These are phyloP conservation scores for Suillus sp. DNA, from an alignment of 768 basidiomycete species.

Conservation along the genomic window DNA sequence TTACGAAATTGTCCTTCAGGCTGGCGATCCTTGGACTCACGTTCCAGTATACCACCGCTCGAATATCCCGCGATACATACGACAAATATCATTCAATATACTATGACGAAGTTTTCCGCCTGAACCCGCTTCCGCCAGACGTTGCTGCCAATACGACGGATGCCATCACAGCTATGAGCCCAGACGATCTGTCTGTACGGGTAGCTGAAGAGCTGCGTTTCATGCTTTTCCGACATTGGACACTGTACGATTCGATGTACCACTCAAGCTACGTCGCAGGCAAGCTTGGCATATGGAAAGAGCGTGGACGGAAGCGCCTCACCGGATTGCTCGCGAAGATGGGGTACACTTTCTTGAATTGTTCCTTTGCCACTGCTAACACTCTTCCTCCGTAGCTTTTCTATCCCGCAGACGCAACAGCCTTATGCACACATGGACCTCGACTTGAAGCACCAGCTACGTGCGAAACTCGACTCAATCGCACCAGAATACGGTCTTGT, in stretches of 20 bases:
- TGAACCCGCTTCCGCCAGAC: constrained; percentile 66
- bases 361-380: constrained; percentile 7
- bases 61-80: constrained; percentile 85
- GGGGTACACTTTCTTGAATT: constrained; percentile 58
- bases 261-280: constrained; percentile 96
- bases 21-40: constrained; percentile 92
- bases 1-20: constrained; percentile 45
- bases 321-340: constrained; percentile 96
- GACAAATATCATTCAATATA: constrained; percentile 80
- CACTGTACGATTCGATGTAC: constrained; percentile 95
- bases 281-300: constrained; percentile 96
- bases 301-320: constrained; percentile 84
- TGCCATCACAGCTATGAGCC: constrained; percentile 56
- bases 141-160: constrained; percentile 36
- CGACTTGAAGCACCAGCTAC: constrained; percentile 81
- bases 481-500: constrained; percentile 95
- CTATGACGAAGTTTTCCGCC: constrained; percentile 88
- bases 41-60: constrained; percentile 85
- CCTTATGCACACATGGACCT: constrained; percentile 95
- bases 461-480: constrained; percentile 81
- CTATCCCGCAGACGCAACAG: constrained; percentile 92
- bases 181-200: constrained; percentile 84
- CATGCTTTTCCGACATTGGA: constrained; percentile 97
- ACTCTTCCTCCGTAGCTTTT: constrained; percentile 63
- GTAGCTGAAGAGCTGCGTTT: constrained; percentile 90